Percentiles rank a stretch among this genome's conserved stretches.
These are phyloP conservation scores for Fraxinus quadrangulata DNA, from an alignment of 257 asterid species.

Conservation along the genomic window DNA sequence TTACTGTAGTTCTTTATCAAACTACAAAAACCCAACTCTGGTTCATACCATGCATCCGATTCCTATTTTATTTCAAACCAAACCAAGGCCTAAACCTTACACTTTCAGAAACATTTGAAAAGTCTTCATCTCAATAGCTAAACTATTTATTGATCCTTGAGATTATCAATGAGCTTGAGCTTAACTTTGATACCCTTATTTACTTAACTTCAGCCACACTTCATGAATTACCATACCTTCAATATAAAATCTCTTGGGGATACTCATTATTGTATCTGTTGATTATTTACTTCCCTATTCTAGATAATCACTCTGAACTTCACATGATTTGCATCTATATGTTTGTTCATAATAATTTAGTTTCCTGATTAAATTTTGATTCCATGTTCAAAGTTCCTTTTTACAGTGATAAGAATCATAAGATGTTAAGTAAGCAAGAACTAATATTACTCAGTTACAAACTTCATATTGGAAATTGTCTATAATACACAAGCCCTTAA, in stretches of 20 bases:
- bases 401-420: background rate
- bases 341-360: background rate
- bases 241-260: background rate
- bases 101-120: background rate
- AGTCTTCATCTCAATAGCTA: background rate
- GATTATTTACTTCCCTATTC: too few species aligned
- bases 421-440: background rate
- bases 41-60: background rate
- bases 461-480: background rate
- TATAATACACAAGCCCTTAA: background rate
- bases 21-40: background rate
- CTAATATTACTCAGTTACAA: background rate
- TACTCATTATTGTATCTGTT: too few species aligned
- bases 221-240: background rate
- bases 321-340: background rate
- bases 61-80: background rate
- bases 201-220: background rate
- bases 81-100: background rate
- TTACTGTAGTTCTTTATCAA: background rate
- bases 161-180: background rate
- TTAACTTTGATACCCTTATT: background rate
- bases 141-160: background rate
- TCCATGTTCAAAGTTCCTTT: background rate
- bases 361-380: background rate
- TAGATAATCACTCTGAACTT: background rate